These are phyloP conservation scores for Pichia pseudocactophila DNA, from an alignment of 805 yeast genomes.

Conservation along the genomic window DNA sequence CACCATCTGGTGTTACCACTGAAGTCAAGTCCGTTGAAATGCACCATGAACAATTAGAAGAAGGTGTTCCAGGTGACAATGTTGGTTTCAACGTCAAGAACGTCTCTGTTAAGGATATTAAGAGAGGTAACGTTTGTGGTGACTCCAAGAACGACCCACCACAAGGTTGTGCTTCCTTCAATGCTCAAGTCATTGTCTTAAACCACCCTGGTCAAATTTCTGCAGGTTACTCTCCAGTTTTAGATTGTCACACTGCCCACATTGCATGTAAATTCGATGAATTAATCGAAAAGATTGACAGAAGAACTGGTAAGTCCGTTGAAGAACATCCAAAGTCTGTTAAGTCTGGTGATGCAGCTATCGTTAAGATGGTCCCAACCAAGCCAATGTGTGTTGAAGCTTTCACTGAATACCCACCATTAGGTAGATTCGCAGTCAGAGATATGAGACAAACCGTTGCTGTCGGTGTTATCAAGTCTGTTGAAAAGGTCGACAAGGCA, in stretches of 20 bases:
- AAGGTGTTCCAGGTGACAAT: constrained; percentile 88
- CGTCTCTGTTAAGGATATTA: constrained; percentile 80
- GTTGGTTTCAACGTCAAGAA: constrained; percentile 88
- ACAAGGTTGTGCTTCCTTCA: constrained; percentile 61
- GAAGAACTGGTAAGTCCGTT: constrained; percentile 85
- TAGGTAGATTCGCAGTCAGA: constrained; percentile 98
- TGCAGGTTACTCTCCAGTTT: constrained; percentile 86
- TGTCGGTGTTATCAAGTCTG: constrained; percentile 97
- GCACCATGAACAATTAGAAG: constrained; percentile 74
- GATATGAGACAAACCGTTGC: constrained; percentile 99
- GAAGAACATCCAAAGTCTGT: constrained; percentile 89
- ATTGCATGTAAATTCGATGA: constrained; percentile 85
- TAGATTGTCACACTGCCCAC: constrained; percentile 91
- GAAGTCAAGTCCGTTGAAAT: constrained; percentile 84
- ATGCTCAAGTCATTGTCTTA: constrained; percentile 75
- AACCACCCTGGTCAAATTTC: constrained; percentile 91
- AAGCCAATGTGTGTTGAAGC: constrained; percentile 95
- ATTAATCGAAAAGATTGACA: constrained; percentile 77
- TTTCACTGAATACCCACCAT: constrained; percentile 90
- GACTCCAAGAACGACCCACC: constrained; percentile 89
- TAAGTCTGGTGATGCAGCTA: constrained; percentile 95
- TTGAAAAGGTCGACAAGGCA: constrained; percentile 74
- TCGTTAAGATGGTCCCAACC: constrained; percentile 79
- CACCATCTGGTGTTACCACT: constrained; percentile 87
- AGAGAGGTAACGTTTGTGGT: constrained; percentile 91